phyloP scores from a whole-genome alignment of 2,329 filamentous ascomycete genomes.

The Apiospora koreana region DNA sequence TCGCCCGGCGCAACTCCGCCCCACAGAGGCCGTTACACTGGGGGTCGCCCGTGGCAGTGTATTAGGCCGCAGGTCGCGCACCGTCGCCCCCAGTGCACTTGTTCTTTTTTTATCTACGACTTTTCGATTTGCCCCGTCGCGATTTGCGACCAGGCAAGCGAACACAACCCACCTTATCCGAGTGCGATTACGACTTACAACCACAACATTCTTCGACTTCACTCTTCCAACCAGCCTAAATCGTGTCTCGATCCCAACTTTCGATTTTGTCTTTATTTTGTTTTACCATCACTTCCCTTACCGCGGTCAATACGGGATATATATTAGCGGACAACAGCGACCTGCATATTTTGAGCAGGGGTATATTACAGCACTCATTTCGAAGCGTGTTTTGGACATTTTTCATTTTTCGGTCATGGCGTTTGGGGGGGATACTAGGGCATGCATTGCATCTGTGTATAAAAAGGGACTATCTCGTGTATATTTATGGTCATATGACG shows the following conservation, averaged over 20 bases:
- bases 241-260: not conserved
- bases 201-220: not conserved
- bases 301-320: not conserved
- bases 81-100: not conserved
- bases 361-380: slow-evolving; percentile 3
- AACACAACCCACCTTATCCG: not conserved
- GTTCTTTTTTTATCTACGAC: not conserved
- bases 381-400: not conserved
- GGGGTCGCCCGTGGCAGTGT: slow-evolving; percentile 1
- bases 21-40: slow-evolving; percentile 4
- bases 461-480: not conserved
- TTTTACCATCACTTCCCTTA: not conserved
- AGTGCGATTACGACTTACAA: not conserved
- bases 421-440: not conserved
- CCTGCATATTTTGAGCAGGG: not conserved
- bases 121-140: not conserved
- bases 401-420: not conserved
- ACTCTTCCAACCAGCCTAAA: not conserved
- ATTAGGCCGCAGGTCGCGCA: not conserved
- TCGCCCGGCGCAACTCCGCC: slow-evolving; percentile 43
- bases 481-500: not conserved
- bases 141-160: not conserved
- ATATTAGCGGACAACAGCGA: not conserved
- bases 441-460: not conserved
- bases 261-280: not conserved